Evolutionary conservation across 495 filamentous ascomycete species (phyloP).

Genomic region (Penicillium odoratum): DNA sequence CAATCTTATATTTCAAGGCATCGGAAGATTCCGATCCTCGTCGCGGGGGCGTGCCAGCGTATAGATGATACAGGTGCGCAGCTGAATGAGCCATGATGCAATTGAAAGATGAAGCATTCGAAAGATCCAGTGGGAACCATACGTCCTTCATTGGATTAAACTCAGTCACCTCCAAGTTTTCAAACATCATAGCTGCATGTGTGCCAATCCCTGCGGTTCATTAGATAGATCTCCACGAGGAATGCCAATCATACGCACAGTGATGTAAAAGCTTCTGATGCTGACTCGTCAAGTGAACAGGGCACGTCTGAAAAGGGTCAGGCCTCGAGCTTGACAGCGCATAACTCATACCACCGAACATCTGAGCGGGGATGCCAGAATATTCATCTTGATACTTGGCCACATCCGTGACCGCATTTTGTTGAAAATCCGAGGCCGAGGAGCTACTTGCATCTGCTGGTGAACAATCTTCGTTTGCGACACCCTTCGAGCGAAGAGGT

Average conservation of each 20-base stretch:
- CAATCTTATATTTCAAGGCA: slow-evolving; percentile 26
- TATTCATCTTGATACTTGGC: background rate
- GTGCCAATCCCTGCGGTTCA: slow-evolving; percentile 24
- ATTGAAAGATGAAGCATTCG: slow-evolving; percentile 32
- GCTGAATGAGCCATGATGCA: slow-evolving; percentile 33
- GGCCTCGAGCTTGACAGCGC: slow-evolving; percentile 21
- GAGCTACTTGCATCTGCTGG: background rate
- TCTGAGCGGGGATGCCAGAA: slow-evolving; percentile 14
- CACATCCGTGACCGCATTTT: background rate
- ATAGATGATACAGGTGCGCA: slow-evolving; percentile 26
- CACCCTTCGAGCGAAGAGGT: slow-evolving; percentile 5
- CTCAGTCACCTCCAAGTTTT: slow-evolving; percentile 18
- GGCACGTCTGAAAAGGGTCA: slow-evolving; percentile 32
- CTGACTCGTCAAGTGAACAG: slow-evolving; percentile 25
- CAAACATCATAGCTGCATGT: slow-evolving; percentile 35
- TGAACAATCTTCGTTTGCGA: too few species aligned
- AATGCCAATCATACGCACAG: slow-evolving; percentile 15
- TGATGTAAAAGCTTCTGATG: slow-evolving; percentile 33
- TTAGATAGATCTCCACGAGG: slow-evolving; percentile 3
- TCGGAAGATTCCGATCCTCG: slow-evolving; percentile 20
- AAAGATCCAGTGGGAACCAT: slow-evolving; percentile 34
- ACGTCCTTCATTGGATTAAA: slow-evolving; percentile 37
- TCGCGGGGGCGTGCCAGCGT: slow-evolving; percentile 18
- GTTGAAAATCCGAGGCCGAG: slow-evolving; percentile 1
- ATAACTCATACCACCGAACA: slow-evolving; percentile 16